Base-by-base conservation (phyloP, 31 red algal species). In the Odonthalia washingtoniensis region DNA sequence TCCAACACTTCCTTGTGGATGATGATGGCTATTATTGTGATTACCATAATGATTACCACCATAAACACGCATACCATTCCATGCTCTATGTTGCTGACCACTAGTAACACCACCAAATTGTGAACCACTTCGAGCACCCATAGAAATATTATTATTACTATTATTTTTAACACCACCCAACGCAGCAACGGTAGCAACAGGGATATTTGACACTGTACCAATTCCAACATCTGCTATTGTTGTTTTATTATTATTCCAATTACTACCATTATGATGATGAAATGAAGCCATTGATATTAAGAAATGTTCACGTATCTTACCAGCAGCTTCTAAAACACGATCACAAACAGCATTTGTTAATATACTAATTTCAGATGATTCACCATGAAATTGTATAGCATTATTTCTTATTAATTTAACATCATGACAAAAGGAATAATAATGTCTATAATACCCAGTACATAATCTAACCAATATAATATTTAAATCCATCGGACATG, bases 401-500 rank as follows among this genome's bases (percentile, higher is more conserved):
- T 95, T 95, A 17, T 44, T 83, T 40, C 82, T 85, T 28, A 95
- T 46, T 26, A 95, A 68, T 26, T 33, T 49, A 44, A 95, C 57
- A 46, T 95, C 93, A 33, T 78, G 72, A 40, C 85, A 27, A 39
- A 95, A 90, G 21, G 93, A 75, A 68, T 40, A 40, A 70, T 83
- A 95, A 82, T 90, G 87, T 0, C 93, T 81, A 64, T 95, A 95
- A 66, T 83, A 88, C 18, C 93, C 83, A 0, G 87, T 87, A 75
- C 87, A 87, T 24, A 87, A 21, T 14, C 93, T 87, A 49, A 84
- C 93, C 70, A 87, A 77, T 21, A 95, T 76, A 18, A 77, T 95
- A 44, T 83, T 83, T 36, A 95, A 77, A 78, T 95, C 93, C 83
- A 95, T 86, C 2, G 93, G 87, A 49, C 80, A 91, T 18, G 93